These are phyloP conservation scores for Pseudogymnoascus sp. DNA, from an alignment of 2,329 filamentous ascomycete species.

Conservation along the genomic window DNA sequence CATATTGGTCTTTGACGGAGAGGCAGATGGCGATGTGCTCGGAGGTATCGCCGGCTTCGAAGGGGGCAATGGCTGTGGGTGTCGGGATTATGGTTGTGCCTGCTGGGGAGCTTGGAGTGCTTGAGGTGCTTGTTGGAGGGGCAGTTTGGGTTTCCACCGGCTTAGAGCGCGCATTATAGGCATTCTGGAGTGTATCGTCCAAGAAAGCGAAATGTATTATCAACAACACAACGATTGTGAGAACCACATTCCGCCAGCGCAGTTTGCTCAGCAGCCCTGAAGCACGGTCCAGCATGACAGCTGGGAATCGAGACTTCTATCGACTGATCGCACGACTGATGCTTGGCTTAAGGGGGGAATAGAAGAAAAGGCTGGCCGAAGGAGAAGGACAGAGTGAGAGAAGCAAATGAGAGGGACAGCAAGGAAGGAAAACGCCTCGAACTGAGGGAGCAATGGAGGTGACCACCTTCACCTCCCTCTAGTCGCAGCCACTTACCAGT, in stretches of 20 bases:
- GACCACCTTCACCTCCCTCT: background rate
- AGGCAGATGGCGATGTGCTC: slow-evolving; percentile 24
- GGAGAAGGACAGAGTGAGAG: background rate
- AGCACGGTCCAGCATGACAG: background rate
- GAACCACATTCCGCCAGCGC: background rate
- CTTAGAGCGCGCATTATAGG: background rate
- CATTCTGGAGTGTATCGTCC: background rate
- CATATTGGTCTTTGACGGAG: slow-evolving; percentile 18
- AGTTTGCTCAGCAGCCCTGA: background rate
- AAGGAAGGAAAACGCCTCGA: background rate
- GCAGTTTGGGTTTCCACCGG: background rate
- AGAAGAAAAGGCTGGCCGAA: background rate
- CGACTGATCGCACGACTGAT: background rate
- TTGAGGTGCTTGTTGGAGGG: too few species aligned
- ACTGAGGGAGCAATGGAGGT: background rate
- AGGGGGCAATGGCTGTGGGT: background rate
- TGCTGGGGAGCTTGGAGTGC: background rate
- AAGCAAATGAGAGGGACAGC: background rate
- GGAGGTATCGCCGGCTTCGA: slow-evolving; percentile 25
- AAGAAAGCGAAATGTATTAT: background rate
- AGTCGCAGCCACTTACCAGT: background rate
- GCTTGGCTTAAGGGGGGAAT: background rate
- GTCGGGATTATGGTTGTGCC: background rate
- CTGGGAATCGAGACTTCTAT: background rate
- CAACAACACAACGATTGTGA: background rate